Evolutionary conservation across 495 filamentous ascomycete genomes (phyloP).

Genomic region (Penicillium atrosanguineum): DNA sequence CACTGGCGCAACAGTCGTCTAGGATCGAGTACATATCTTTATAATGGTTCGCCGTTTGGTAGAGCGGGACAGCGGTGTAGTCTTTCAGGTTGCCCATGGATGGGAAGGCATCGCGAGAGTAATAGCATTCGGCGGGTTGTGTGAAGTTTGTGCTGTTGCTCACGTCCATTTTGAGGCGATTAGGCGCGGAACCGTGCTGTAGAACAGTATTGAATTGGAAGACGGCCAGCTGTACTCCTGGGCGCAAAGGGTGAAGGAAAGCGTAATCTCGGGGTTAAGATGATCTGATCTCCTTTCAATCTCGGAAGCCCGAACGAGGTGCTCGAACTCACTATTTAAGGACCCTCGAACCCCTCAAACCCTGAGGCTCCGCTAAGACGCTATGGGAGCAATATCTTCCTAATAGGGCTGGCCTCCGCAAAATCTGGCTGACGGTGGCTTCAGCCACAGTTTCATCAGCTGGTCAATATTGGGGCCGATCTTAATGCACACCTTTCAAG

Average conservation of each 20-base stretch:
- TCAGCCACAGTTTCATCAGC: neutral
- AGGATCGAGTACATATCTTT: conserved; percentile 8
- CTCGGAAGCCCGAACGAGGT: no score
- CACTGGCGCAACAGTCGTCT: conserved; percentile 9
- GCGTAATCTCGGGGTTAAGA: no score
- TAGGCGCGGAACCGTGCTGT: neutral
- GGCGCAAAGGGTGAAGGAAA: no score
- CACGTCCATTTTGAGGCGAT: neutral
- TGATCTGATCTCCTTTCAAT: no score
- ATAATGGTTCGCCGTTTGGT: conserved; percentile 7
- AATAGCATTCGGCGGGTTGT: conserved; percentile 11
- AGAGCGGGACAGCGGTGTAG: conserved; percentile 21
- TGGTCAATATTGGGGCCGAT: neutral
- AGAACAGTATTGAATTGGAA: no score
- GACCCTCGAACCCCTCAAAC: neutral
- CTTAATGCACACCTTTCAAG: no score
- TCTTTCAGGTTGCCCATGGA: conserved; percentile 5
- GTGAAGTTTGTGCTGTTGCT: conserved; percentile 5
- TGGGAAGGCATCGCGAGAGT: conserved; percentile 10
- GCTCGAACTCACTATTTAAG: no score
- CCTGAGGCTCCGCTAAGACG: neutral
- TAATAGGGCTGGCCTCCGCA: no score
- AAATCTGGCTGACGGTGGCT: no score
- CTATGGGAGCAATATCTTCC: neutral
- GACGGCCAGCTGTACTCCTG: no score